A percentile compares a stretch with the other conserved stretches of the same genome.
These are phyloP conservation scores for Eucalyptus sp. DNA, from an alignment of 345 rosid genomes.

Conservation along the genomic window DNA sequence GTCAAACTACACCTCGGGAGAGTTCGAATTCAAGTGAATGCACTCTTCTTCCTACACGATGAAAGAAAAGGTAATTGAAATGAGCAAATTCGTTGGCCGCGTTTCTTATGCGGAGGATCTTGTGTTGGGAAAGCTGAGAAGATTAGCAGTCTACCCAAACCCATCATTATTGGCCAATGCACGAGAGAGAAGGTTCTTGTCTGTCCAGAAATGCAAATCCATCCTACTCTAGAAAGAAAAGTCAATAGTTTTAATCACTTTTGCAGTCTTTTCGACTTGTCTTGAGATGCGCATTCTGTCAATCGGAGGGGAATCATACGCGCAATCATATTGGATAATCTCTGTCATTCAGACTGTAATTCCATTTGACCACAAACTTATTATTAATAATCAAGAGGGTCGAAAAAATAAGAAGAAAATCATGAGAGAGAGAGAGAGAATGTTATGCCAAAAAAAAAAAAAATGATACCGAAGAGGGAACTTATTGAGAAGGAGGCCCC, in stretches of 20 bases:
- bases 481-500: background rate
- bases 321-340: background rate
- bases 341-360: background rate
- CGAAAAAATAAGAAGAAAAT: background rate
- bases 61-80: background rate
- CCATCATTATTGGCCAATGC: background rate
- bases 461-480: background rate
- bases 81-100: background rate
- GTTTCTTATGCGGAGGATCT: background rate
- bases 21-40: background rate
- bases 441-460: too few species aligned
- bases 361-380: background rate
- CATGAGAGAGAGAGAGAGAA: background rate
- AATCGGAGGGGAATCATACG: background rate
- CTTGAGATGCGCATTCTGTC: background rate
- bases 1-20: background rate
- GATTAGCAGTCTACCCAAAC: background rate
- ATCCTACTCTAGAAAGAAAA: background rate
- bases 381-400: background rate
- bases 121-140: background rate
- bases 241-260: background rate
- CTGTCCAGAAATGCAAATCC: background rate
- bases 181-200: background rate
- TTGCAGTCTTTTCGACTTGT: background rate
- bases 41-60: background rate